phyloP scores from a whole-genome alignment of 768 basidiomycete genomes.

The Termitomyces sp. region DNA sequence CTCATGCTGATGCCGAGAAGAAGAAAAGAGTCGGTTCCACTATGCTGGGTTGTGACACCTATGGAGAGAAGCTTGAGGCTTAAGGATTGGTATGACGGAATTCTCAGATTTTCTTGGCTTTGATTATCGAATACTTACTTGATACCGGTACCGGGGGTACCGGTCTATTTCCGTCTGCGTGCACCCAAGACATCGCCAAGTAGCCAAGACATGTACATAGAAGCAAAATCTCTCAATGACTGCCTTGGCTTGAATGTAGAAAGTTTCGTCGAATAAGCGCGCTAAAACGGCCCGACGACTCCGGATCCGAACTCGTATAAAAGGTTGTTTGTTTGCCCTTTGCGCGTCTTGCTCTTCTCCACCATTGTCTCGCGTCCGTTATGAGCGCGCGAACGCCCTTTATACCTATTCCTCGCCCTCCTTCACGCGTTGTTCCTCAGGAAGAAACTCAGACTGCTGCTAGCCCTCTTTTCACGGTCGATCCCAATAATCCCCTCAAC shows the following conservation, averaged over 20 bases:
- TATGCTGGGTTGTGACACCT: neutral
- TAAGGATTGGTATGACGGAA: neutral
- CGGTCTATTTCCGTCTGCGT: neutral
- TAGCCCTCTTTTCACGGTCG: neutral
- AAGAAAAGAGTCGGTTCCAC: neutral
- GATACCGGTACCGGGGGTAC: neutral
- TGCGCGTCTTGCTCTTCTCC: slow-evolving; percentile 3
- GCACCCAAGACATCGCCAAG: neutral
- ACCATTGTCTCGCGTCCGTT: neutral
- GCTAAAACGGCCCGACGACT: neutral
- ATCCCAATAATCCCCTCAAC: slow-evolving; percentile 1
- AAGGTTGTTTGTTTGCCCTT: neutral
- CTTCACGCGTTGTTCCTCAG: neutral
- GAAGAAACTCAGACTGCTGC: neutral
- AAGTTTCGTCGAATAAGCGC: neutral
- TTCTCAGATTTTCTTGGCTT: slow-evolving; percentile 1
- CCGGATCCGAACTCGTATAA: slow-evolving; percentile 7
- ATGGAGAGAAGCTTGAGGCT: neutral
- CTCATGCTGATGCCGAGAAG: neutral
- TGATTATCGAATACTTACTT: neutral
- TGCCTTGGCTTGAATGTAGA: neutral
- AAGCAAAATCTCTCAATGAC: neutral
- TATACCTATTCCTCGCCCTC: slow-evolving; percentile 5
- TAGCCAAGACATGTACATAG: neutral
- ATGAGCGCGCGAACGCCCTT: slow-evolving; percentile 21